Evolutionary conservation across 805 yeast species (phyloP).

Genomic region (Wickerhamiella kazuoi): DNA sequence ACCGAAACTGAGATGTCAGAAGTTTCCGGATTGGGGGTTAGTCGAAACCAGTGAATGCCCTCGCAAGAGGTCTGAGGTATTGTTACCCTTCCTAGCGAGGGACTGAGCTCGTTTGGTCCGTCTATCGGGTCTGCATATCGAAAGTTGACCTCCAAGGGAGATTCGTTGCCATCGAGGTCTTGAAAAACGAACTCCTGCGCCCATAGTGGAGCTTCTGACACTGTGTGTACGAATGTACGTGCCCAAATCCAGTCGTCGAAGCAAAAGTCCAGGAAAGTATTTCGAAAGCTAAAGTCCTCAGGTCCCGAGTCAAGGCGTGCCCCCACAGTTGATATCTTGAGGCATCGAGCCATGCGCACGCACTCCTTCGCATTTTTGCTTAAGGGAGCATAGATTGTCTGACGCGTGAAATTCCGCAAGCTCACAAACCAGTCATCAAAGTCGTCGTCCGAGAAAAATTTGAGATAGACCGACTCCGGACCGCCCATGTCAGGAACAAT

Average conservation of each 20-base stretch:
- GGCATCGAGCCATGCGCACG: conserved; percentile 6
- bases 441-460: conserved; percentile 14
- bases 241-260: conserved; percentile 67
- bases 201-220: conserved; percentile 54
- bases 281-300: conserved; percentile 7
- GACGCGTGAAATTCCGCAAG: conserved; percentile 14
- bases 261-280: conserved; percentile 46
- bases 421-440: conserved; percentile 20
- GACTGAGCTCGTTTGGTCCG: neutral
- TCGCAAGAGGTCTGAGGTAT: neutral
- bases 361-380: conserved; percentile 6
- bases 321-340: conserved; percentile 3
- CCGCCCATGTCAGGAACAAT: conserved; percentile 14
- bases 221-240: conserved; percentile 44
- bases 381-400: conserved; percentile 14
- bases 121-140: neutral
- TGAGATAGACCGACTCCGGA: conserved; percentile 13
- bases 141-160: conserved; percentile 19
- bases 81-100: neutral
- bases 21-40: no score
- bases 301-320: conserved; percentile 3
- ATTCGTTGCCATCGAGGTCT: conserved; percentile 32
- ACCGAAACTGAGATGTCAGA: conserved; percentile 10
- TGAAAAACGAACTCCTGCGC: conserved; percentile 52
- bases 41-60: conserved; percentile 1